Evolutionary conservation across 2,329 filamentous ascomycete genomes (phyloP).

Genomic region (Fusarium sp.): DNA sequence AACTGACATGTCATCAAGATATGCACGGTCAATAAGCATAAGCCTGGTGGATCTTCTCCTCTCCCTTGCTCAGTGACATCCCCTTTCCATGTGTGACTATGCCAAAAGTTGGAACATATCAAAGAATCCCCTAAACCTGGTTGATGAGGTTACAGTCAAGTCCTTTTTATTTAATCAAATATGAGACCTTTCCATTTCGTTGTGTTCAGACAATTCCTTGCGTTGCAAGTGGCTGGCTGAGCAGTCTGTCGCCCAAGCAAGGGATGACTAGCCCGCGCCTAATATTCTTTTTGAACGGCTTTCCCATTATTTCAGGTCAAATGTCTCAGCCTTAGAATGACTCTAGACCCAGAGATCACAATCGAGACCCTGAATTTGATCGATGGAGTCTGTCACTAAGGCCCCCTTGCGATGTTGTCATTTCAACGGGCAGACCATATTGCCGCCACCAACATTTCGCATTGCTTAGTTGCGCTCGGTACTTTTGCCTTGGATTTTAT

Average conservation of each 20-base stretch:
- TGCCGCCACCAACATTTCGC: background rate
- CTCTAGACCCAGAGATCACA: background rate
- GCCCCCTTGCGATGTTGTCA: background rate
- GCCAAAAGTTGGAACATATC: background rate
- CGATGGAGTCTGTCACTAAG: background rate
- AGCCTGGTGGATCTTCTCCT: background rate
- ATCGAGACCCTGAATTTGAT: background rate
- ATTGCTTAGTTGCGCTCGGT: background rate
- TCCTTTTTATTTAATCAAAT: fast-evolving
- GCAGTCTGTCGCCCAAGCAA: background rate
- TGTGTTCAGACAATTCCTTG: background rate
- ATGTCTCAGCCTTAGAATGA: background rate
- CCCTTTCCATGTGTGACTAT: background rate
- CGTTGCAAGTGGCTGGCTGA: background rate
- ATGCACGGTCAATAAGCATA: background rate
- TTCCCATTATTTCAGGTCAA: background rate
- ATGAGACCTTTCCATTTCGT: background rate
- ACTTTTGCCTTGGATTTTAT: background rate
- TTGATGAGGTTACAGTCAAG: background rate
- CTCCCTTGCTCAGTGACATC: background rate
- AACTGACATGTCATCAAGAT: background rate
- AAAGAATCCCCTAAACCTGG: fast-evolving
- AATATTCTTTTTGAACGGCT: background rate
- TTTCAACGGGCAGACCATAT: background rate
- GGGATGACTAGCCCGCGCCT: background rate